Evolutionary conservation across 371 early-diverging fungal genomes (phyloP), one percentile per base, ranked within the genome.

Genomic region (Mortierella polycephala): DNA sequence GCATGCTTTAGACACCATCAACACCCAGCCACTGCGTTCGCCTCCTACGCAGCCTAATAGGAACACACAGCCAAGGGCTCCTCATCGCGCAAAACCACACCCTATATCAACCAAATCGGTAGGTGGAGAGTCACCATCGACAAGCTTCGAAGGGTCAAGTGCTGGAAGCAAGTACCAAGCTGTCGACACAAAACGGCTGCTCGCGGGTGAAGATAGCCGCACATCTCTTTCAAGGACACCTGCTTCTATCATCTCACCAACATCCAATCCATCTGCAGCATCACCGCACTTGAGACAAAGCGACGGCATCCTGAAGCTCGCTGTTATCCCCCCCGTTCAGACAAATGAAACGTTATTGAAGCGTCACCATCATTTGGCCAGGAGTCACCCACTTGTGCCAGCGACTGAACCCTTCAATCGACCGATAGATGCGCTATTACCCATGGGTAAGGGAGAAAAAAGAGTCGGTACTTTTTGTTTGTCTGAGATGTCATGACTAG

Each of bases 1-100:
- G 45, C 77, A 77, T 71, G 60, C 72, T 7, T 57, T 77, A 2
- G 77, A 77, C 16, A 64, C 72, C 2, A 52, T 70, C 56, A 57
- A 68, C 37, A n/a, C 51, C 14, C 60, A 37, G 18, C 67, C 68
- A 8, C 60, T 59, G 20, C 21, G 44, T 13, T 51, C 67, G 0
- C 60, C 71, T 4, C 62, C 76, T 11, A 61, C 59, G 21, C 55
- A 40, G n/a, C 49, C 60, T 30, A 18, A 60, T 14, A 50, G 59
- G 14, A 16, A 30, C 20, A 45, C 23, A 2, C 53, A 60, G 14
- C 70, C 71, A 0, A 57, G 70, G 11, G 55, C 71, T 23, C 49
- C 52, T 21, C 75, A 75, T 16, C 61, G 64, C 47, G 9, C 52
- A 1, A 40, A 55, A 41, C 60, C 63, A 7, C 59, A 39, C 30